A percentile compares a stretch with the other conserved stretches of the same genome.
These are phyloP conservation scores for Fusarium albidum DNA, from an alignment of 2,329 filamentous ascomycete species.

Conservation along the genomic window DNA sequence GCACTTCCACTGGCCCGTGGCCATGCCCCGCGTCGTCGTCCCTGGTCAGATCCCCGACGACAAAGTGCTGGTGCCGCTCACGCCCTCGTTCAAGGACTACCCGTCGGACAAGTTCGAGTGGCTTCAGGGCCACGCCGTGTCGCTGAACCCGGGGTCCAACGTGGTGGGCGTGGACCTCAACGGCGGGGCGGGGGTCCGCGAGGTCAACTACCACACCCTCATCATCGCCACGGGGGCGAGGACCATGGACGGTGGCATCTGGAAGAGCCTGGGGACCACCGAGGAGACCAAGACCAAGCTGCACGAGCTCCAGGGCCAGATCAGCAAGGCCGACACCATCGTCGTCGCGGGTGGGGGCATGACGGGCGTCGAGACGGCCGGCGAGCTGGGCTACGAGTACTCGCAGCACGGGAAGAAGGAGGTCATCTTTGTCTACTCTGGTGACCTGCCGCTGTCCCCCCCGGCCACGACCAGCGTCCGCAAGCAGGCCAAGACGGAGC, in stretches of 20 bases:
- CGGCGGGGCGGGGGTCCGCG: constrained; percentile 42
- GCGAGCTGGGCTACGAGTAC: constrained; percentile 60
- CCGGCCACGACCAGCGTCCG: constrained; percentile 48
- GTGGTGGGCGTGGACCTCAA: constrained; percentile 51
- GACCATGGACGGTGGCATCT: constrained; percentile 55
- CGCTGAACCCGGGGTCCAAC: constrained; percentile 52
- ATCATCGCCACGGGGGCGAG: constrained; percentile 63
- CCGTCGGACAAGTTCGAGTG: constrained; percentile 59
- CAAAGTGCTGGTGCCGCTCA: constrained; percentile 45
- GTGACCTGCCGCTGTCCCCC: constrained; percentile 49
- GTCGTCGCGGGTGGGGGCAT: constrained; percentile 61
- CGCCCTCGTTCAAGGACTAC: constrained; percentile 58
- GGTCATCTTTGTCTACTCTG: constrained; percentile 53
- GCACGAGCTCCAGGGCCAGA: constrained; percentile 45
- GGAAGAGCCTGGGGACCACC: constrained; percentile 55
- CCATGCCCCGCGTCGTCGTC: constrained; percentile 56
- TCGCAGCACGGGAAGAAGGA: constrained; percentile 53
- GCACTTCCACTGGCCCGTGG: constrained; percentile 59
- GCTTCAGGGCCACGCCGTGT: constrained; percentile 56
- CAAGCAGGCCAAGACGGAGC: constrained; percentile 47
- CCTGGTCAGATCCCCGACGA: constrained; percentile 55
- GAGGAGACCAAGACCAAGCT: constrained; percentile 52
- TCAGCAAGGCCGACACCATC: constrained; percentile 55
- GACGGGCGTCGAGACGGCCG: constrained; percentile 60
- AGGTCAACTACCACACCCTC: constrained; percentile 59